phyloP scores from a whole-genome alignment of 129 eudicot species.

The Silybum marianum region DNA sequence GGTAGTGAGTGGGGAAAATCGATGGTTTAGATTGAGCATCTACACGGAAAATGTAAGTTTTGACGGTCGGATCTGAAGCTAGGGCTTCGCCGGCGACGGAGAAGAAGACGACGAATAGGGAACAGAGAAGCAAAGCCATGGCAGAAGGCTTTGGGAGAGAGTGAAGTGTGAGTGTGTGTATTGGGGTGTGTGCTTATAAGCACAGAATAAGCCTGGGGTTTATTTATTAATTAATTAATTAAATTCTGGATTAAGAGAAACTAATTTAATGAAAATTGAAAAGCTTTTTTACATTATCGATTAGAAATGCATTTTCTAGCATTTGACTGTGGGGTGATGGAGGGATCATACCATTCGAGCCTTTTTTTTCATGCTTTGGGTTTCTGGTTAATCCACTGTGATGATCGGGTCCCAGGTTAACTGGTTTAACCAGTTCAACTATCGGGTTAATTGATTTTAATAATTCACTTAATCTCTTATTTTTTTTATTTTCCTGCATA shows the following conservation, averaged over 20 bases:
- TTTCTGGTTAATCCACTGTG: too few species aligned
- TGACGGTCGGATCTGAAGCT: conserved; percentile 37
- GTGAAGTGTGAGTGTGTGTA: conserved; percentile 28
- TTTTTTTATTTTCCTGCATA: too few species aligned
- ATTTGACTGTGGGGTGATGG: too few species aligned
- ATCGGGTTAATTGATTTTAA: too few species aligned
- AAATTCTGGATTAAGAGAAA: background rate
- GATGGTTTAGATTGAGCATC: conserved; percentile 66
- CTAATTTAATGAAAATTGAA: background rate
- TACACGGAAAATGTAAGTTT: conserved; percentile 75
- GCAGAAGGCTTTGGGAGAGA: conserved; percentile 30
- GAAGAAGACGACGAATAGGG: conserved; percentile 31
- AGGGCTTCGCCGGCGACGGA: conserved; percentile 23
- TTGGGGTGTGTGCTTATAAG: conserved; percentile 27
- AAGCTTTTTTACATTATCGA: too few species aligned
- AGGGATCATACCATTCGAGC: too few species aligned
- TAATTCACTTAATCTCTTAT: too few species aligned
- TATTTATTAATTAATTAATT: background rate
- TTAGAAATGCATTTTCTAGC: too few species aligned
- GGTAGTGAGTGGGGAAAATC: conserved; percentile 76
- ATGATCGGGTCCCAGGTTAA: too few species aligned
- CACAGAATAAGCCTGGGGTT: conserved; percentile 23
- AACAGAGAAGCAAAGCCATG: conserved; percentile 26
- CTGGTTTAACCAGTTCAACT: too few species aligned
- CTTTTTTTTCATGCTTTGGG: too few species aligned